Evolutionary conservation across 352 stramenopile genomes (phyloP).

Genomic region (Thraustotheca clavata): DNA sequence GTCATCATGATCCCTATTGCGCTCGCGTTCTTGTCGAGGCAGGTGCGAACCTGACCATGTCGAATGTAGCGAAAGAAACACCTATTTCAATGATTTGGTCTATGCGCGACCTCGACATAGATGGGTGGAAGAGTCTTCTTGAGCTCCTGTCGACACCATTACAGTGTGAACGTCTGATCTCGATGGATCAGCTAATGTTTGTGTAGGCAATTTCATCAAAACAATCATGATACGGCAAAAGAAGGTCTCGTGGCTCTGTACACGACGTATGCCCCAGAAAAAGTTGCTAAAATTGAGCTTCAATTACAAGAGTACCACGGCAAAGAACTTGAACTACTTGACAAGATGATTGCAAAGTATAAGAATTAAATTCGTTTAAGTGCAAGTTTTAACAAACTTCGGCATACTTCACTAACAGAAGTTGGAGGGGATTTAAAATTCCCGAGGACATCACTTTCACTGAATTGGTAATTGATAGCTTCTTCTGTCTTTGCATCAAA

Average conservation of each 20-base stretch:
- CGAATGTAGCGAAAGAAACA: slow-evolving; percentile 29
- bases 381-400: slow-evolving; percentile 13
- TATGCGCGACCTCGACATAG: slow-evolving; percentile 14
- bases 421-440: background rate
- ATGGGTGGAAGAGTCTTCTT: slow-evolving; percentile 33
- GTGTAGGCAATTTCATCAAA: slow-evolving; percentile 25
- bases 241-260: slow-evolving; percentile 37
- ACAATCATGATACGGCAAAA: slow-evolving; percentile 22
- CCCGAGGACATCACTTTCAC: background rate
- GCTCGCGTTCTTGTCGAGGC: slow-evolving; percentile 30
- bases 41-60: slow-evolving; percentile 26
- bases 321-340: slow-evolving; percentile 35
- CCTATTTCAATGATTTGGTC: slow-evolving; percentile 34
- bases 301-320: slow-evolving; percentile 48
- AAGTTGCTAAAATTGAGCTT: slow-evolving; percentile 35
- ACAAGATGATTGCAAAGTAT: slow-evolving; percentile 44
- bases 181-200: background rate
- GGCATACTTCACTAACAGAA: background rate
- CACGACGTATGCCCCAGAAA: slow-evolving; percentile 37
- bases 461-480: slow-evolving; percentile 18
- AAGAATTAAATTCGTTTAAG: slow-evolving; percentile 18
- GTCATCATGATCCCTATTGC: slow-evolving; percentile 30
- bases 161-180: background rate
- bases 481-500: background rate
- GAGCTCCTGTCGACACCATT: slow-evolving; percentile 25